Conservation (phyloP, 2,329 filamentous ascomycete species). For the Colletotrichum orbiculare region DNA sequence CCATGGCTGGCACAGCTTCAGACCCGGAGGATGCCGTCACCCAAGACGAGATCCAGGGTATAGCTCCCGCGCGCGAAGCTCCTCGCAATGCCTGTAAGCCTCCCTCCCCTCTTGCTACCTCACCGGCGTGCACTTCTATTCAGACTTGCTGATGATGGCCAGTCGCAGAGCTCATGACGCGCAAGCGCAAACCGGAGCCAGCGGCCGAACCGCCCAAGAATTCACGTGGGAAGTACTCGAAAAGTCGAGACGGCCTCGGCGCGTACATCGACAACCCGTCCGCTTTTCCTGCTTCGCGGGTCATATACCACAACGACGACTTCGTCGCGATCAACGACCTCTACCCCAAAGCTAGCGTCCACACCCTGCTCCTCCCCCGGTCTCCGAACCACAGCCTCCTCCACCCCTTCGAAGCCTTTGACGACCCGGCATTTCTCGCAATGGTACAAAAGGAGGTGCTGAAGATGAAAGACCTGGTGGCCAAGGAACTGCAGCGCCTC, state of each 20-base stretch:
- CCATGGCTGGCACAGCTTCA: conserved; percentile 42
- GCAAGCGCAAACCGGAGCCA: conserved; percentile 47
- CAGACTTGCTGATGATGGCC: neutral
- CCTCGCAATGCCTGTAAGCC: conserved; percentile 56
- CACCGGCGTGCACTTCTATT: no score
- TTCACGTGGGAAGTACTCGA: conserved; percentile 49
- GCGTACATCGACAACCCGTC: conserved; percentile 74
- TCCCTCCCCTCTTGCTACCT: neutral
- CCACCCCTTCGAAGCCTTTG: conserved; percentile 83
- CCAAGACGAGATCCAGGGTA: conserved; percentile 52
- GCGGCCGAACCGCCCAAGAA: conserved; percentile 30
- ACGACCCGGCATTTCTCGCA: conserved; percentile 75
- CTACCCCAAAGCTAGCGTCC: conserved; percentile 87
- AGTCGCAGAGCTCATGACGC: conserved; percentile 52
- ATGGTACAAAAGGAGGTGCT: conserved; percentile 70
- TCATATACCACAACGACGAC: conserved; percentile 74
- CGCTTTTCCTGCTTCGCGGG: conserved; percentile 67
- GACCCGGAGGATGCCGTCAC: conserved; percentile 55
- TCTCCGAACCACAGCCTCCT: conserved; percentile 67
- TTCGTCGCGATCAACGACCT: conserved; percentile 84
- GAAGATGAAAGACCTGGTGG: conserved; percentile 73
- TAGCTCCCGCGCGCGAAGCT: conserved; percentile 41
- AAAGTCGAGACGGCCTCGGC: conserved; percentile 70
- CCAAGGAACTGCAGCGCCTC: conserved; percentile 76
- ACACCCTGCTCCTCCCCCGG: conserved; percentile 89